Evolutionary conservation across 768 basidiomycete genomes (phyloP).

Genomic region (Lyophyllum shimeji): DNA sequence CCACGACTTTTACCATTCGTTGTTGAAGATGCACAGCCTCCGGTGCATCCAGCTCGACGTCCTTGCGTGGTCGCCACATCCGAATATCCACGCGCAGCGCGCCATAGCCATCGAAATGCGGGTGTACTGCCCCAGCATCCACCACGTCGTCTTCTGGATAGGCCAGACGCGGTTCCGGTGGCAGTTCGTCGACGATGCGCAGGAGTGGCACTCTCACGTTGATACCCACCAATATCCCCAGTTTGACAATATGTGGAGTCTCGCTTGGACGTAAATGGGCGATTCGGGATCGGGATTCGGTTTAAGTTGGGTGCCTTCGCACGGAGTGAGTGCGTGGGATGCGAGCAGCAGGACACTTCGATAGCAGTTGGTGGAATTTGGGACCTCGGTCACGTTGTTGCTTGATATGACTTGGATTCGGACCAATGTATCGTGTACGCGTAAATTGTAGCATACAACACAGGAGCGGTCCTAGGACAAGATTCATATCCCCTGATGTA

Average conservation of each 20-base stretch:
- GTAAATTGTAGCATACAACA: neutral
- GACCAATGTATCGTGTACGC: neutral
- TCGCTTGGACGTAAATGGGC: neutral
- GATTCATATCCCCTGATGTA: no score
- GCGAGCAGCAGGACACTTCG: neutral
- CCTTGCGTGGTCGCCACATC: slow-evolving; percentile 26
- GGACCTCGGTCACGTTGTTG: neutral
- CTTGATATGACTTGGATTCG: neutral
- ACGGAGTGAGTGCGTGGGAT: no score
- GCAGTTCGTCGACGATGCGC: slow-evolving; percentile 7
- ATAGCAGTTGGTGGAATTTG: neutral
- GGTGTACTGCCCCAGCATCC: slow-evolving; percentile 27
- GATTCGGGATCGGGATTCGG: neutral
- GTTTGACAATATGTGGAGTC: slow-evolving; percentile 13
- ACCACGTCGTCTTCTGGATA: slow-evolving; percentile 30
- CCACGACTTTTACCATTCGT: slow-evolving; percentile 24
- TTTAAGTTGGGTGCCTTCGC: neutral
- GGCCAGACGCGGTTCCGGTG: slow-evolving; percentile 25
- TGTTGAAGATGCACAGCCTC: slow-evolving; percentile 28
- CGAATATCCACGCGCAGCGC: slow-evolving; percentile 24
- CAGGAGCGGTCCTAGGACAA: neutral
- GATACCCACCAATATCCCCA: slow-evolving; percentile 10
- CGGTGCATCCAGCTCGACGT: slow-evolving; percentile 34
- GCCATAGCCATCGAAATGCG: slow-evolving; percentile 31
- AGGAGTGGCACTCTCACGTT: slow-evolving; percentile 12